phyloP scores from a whole-genome alignment of 805 yeast genomes.

The Hemisphaericaspora nanyangensis region DNA sequence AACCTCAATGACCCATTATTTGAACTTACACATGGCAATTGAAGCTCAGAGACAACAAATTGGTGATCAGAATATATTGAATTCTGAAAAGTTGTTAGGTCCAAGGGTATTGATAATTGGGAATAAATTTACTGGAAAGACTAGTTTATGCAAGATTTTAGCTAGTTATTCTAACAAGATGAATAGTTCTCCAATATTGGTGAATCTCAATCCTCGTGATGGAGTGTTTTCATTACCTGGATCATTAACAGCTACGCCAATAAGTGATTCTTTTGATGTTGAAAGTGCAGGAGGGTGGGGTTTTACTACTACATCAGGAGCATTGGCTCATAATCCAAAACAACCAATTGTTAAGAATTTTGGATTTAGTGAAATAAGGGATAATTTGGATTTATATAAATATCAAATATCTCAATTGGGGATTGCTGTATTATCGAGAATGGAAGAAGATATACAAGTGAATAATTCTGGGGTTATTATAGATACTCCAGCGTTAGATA shows the following conservation, averaged over 20 bases:
- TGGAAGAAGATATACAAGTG: constrained; percentile 46
- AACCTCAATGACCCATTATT: constrained; percentile 57
- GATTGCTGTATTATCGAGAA: constrained; percentile 43
- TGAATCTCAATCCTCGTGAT: constrained; percentile 73
- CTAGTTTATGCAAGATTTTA: constrained; percentile 66
- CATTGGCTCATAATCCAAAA: constrained; percentile 74
- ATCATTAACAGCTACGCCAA: constrained; percentile 74
- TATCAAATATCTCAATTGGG: constrained; percentile 48
- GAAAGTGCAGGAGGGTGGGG: constrained; percentile 74
- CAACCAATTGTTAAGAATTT: constrained; percentile 82
- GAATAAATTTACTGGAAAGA: constrained; percentile 69
- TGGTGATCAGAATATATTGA: constrained; percentile 28
- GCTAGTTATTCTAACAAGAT: constrained; percentile 73
- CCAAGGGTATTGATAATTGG: constrained; percentile 77
- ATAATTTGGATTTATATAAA: constrained; percentile 56
- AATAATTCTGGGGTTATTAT: constrained; percentile 57
- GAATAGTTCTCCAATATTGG: constrained; percentile 63
- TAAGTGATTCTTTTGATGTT: constrained; percentile 75
- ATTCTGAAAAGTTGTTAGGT: constrained; percentile 15
- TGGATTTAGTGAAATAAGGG: constrained; percentile 61
- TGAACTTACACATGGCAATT: constrained; percentile 72
- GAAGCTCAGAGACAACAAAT: constrained; percentile 47
- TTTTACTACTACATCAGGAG: constrained; percentile 66
- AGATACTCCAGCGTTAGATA: constrained; percentile 67
- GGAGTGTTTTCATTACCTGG: constrained; percentile 82